phyloP scores from a whole-genome alignment of 805 yeast genomes.

The Vanderwaltozyma tropicalis region DNA sequence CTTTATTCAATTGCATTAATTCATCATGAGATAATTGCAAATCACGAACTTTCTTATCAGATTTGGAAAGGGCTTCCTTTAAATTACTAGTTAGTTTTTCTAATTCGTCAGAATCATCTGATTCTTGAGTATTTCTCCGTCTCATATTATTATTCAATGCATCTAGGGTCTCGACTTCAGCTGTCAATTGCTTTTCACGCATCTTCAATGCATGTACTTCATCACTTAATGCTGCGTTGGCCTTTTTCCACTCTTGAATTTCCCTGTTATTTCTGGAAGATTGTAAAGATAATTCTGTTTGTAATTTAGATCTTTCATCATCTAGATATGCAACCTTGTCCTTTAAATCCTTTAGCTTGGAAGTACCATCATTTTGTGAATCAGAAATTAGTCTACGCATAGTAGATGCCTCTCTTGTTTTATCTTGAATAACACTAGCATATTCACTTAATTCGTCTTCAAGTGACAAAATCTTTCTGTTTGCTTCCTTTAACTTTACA shows the following conservation, averaged over 20 bases:
- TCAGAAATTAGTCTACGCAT: conserved; percentile 62
- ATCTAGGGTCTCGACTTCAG: conserved; percentile 26
- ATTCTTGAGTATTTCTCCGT: conserved; percentile 16
- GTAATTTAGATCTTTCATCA: conserved; percentile 55
- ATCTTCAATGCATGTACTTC: conserved; percentile 27
- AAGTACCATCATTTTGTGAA: conserved; percentile 47
- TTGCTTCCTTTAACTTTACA: conserved; percentile 57
- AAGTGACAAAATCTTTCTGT: conserved; percentile 48
- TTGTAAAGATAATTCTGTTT: conserved; percentile 39
- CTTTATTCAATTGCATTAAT: conserved; percentile 56
- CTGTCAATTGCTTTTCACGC: conserved; percentile 27
- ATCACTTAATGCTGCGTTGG: conserved; percentile 33
- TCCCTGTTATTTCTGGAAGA: conserved; percentile 54
- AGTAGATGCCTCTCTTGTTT: conserved; percentile 67
- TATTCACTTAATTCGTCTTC: conserved; percentile 80
- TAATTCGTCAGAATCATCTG: conserved; percentile 26
- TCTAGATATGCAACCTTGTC: conserved; percentile 38
- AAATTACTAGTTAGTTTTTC: conserved; percentile 31
- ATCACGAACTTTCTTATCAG: conserved; percentile 45
- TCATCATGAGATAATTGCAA: conserved; percentile 42
- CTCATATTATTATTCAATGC: conserved; percentile 23
- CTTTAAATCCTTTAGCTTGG: conserved; percentile 44
- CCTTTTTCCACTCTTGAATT: conserved; percentile 47
- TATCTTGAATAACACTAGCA: conserved; percentile 61
- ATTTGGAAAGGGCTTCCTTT: conserved; percentile 41